phyloP scores from a whole-genome alignment of 2,329 filamentous ascomycete species.

The Aspergillus novofumigatus region DNA sequence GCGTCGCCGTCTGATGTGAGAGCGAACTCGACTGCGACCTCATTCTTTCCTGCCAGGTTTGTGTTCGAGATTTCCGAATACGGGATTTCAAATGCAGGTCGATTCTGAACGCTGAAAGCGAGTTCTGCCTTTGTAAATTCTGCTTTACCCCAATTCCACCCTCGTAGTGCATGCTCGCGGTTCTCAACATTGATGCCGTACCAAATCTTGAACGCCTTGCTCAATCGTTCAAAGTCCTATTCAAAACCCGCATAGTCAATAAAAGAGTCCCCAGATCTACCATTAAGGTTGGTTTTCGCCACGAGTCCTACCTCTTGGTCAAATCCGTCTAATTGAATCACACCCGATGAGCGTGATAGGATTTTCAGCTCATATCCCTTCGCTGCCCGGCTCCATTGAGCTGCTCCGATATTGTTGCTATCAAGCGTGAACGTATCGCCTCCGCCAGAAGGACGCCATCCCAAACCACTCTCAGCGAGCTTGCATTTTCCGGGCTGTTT shows the following conservation, averaged over 20 bases:
- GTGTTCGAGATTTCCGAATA: slow-evolving; percentile 98
- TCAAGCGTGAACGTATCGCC: slow-evolving; percentile 94
- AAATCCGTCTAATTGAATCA: slow-evolving; percentile 94
- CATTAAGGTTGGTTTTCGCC: background rate
- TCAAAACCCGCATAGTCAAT: background rate
- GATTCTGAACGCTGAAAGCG: slow-evolving; percentile 93
- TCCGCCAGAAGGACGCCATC: slow-evolving; percentile 86
- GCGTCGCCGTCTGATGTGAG: slow-evolving; percentile 68
- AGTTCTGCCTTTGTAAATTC: slow-evolving; percentile 95
- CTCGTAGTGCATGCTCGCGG: slow-evolving; percentile 88
- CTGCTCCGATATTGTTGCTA: slow-evolving; percentile 74
- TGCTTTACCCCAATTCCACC: slow-evolving; percentile 99
- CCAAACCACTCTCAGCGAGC: slow-evolving; percentile 88
- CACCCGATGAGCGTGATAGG: slow-evolving; percentile 72
- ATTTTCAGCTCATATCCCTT: slow-evolving; percentile 94
- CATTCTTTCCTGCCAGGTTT: slow-evolving; percentile 94
- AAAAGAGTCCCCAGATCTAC: background rate
- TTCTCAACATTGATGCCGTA: slow-evolving; percentile 90
- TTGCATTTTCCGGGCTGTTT: slow-evolving; percentile 89
- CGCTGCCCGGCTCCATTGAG: slow-evolving; percentile 91
- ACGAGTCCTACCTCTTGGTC: slow-evolving; percentile 63
- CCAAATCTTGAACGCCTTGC: slow-evolving; percentile 96
- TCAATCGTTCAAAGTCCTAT: slow-evolving; percentile 84
- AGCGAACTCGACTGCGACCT: slow-evolving; percentile 92
- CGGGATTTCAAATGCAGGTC: slow-evolving; percentile 92